Percentiles rank a stretch among this genome's conserved stretches.
Conservation (phyloP, 2,329 filamentous ascomycete genomes). For the Aspergillus costaricaensis region DNA sequence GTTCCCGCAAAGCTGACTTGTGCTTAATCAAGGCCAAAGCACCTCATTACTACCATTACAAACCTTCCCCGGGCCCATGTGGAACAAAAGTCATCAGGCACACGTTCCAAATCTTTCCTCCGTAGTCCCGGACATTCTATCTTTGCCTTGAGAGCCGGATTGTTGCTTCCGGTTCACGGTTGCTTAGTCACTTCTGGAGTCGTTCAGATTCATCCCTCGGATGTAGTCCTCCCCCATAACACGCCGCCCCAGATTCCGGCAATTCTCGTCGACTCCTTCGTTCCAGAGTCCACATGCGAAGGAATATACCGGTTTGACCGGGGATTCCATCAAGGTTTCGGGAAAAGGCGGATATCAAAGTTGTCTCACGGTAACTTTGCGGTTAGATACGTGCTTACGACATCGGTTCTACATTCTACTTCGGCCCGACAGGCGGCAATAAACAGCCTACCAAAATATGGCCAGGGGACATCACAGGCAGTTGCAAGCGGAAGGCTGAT, state of each 20-base stretch:
- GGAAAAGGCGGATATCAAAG: constrained; percentile 36
- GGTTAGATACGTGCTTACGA: constrained; percentile 7
- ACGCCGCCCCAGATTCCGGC: constrained; percentile 15
- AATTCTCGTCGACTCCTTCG: constrained; percentile 25
- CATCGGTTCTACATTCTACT: constrained; percentile 10
- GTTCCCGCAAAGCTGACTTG: neutral
- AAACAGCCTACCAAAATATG: neutral
- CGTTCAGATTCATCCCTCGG: neutral
- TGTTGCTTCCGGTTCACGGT: neutral
- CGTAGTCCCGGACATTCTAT: neutral
- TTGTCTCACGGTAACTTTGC: constrained; percentile 22
- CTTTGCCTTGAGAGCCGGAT: neutral
- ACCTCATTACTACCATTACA: neutral
- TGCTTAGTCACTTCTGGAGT: neutral
- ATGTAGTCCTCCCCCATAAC: neutral
- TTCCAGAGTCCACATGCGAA: constrained; percentile 6
- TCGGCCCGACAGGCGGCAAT: constrained; percentile 33
- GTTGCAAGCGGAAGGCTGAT: constrained; percentile 18
- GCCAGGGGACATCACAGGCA: neutral
- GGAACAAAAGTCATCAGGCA: neutral
- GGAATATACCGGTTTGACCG: constrained; percentile 18
- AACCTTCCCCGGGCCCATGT: neutral
- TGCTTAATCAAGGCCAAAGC: neutral
- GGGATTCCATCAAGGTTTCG: constrained; percentile 22
- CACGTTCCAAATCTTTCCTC: neutral